Evolutionary conservation across 1,284 basidiomycete species (phyloP).

Genomic region (Microbotryum lychnidis-dioicae): DNA sequence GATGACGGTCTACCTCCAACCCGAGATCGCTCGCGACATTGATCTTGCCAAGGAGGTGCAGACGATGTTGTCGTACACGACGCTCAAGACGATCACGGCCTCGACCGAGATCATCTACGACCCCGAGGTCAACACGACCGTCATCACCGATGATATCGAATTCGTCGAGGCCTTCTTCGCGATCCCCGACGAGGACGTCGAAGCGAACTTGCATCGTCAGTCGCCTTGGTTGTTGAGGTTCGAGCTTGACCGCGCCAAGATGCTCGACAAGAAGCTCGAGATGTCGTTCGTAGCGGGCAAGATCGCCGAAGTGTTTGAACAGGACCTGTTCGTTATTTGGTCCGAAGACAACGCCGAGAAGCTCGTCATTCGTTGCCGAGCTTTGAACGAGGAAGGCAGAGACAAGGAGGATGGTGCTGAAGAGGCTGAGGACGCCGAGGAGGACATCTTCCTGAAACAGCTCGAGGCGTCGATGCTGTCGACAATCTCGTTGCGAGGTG

Average conservation of each 20-base stretch:
- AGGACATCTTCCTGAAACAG: constrained; percentile 93
- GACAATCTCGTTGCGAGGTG: constrained; percentile 90
- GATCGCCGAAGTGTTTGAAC: constrained; percentile 90
- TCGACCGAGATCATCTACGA: constrained; percentile 99
- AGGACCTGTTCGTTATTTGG: constrained; percentile 96
- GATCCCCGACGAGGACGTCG: constrained; percentile 94
- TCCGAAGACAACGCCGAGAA: constrained; percentile 98
- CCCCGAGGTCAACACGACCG: constrained; percentile 81
- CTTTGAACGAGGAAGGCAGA: constrained; percentile 45
- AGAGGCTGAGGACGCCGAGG: constrained; percentile 87
- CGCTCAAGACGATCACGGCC: constrained; percentile 86
- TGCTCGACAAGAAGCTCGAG: constrained; percentile 92
- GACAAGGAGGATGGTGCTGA: constrained; percentile 63
- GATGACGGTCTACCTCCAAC: constrained; percentile 76
- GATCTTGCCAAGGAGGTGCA: constrained; percentile 74
- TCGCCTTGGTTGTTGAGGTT: constrained; percentile 97
- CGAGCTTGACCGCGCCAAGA: constrained; percentile 92
- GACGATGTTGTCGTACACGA: constrained; percentile 89
- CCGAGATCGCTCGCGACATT: constrained; percentile 57
- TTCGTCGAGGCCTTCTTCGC: constrained; percentile 99
- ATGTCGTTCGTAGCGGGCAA: constrained; percentile 93
- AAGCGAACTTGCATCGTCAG: constrained; percentile 79
- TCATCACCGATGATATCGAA: constrained; percentile 90
- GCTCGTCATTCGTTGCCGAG: constrained; percentile 89
- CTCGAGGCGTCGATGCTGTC: constrained; percentile 94